Evolutionary conservation across 768 basidiomycete species (phyloP), one percentile per base, ranked within the genome.

Genomic region (Clitopilus hobsonii): DNA sequence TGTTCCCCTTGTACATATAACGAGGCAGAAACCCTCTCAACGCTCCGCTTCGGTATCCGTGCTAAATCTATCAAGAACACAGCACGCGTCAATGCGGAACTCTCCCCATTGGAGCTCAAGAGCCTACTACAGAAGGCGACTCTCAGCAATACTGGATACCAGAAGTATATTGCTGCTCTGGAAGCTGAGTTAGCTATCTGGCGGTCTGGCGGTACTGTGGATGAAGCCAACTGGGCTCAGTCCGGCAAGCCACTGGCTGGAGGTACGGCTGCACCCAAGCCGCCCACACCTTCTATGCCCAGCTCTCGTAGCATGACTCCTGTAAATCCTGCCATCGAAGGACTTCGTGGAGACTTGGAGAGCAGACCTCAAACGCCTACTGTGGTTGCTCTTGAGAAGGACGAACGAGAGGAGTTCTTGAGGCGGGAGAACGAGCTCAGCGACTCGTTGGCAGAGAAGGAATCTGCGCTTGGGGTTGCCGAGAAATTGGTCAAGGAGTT

Each of bases 51-150:
- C 69, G 97, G 97, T 78, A 98, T 98, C 68, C 92, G 97, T 60
- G 96, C 97, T n/a, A 99, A 99, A 73, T 91, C 92, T n/a, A 99
- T 99, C 84, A 98, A 98, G 91, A 99, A 99, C 72, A 92, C 91
- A 57, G 97, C 97, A 57, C 90, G 97, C 47, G 92, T 99, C 74
- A 99, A 99, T 70, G 94, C 94, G 52, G 97, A 99, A 70, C 82
- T 99, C 51, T 92, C 96, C 2, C 96, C 97, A 1, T 77, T 94
- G 49, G 97, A 99, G 66, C 89, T 99, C 74, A 99, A 98, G 69
- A 86, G 84, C 10, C 77, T 97, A 29, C 78, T 99, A 58, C 84
- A 86, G 64, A 97, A 96, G 72, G 90, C 96, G 0, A 88, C 95
- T 60, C 76, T 89, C 27, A 87, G 94, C 27, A 91, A 93, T 58